Conservation (phyloP, 2,329 filamentous ascomycete species). For the Fusarium hostae region DNA sequence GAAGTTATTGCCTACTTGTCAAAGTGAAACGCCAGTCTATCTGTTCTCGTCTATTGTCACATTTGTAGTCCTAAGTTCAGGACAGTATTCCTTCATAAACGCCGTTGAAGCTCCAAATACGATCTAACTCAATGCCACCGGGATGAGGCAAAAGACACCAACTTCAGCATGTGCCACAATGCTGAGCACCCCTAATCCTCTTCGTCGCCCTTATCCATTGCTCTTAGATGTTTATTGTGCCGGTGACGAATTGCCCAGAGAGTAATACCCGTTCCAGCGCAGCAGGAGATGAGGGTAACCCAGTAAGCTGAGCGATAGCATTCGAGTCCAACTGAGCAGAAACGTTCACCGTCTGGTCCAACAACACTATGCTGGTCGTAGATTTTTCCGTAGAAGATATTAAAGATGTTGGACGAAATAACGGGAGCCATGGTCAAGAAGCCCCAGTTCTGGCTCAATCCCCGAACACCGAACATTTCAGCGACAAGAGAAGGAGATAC, state of each 20-base stretch:
- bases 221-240: slow-evolving; percentile 53
- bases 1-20: neutral
- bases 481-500: slow-evolving; percentile 91
- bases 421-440: slow-evolving; percentile 92
- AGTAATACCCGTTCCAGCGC: slow-evolving; percentile 74
- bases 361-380: slow-evolving; percentile 84
- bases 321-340: slow-evolving; percentile 79
- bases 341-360: slow-evolving; percentile 73
- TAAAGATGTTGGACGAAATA: slow-evolving; percentile 90
- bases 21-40: neutral
- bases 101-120: neutral
- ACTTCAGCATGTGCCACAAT: neutral
- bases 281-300: slow-evolving; percentile 78
- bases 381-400: slow-evolving; percentile 85
- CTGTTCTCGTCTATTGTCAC: slow-evolving; percentile 4
- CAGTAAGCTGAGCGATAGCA: slow-evolving; percentile 88
- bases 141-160: neutral
- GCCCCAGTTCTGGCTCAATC: slow-evolving; percentile 95
- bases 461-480: slow-evolving; percentile 89
- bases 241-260: slow-evolving; percentile 76
- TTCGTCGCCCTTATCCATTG: slow-evolving; percentile 52
- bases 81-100: slow-evolving; percentile 3
- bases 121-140: neutral
- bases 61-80: neutral
- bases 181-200: slow-evolving; percentile 46